Conservation (phyloP, 306 rosid genomes). For the Cajanus cajan region DNA sequence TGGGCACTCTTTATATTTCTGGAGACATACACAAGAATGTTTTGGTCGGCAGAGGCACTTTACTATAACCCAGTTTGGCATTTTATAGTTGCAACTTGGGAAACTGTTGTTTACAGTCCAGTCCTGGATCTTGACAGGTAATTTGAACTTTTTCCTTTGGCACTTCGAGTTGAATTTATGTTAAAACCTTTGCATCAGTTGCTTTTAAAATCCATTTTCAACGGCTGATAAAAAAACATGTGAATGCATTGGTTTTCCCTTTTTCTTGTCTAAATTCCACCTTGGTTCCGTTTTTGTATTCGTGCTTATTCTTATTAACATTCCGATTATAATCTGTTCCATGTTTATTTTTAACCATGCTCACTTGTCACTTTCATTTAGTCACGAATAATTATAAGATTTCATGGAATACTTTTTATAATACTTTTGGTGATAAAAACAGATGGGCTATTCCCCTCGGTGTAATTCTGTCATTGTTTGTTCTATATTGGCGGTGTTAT, state of each 20-base stretch:
- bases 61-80: slow-evolving; percentile 93
- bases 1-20: slow-evolving; percentile 92
- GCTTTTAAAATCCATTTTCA: neutral
- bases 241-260: neutral
- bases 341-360: neutral
- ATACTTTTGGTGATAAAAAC: slow-evolving; percentile 31
- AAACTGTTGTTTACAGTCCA: slow-evolving; percentile 90
- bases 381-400: neutral
- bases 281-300: neutral
- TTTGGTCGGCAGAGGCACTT: slow-evolving; percentile 93
- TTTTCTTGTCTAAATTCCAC: neutral
- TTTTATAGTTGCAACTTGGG: slow-evolving; percentile 82
- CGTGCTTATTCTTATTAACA: neutral
- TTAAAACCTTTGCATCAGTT: neutral
- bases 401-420: neutral
- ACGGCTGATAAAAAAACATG: neutral
- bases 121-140: slow-evolving; percentile 95
- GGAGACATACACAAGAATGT: slow-evolving; percentile 95
- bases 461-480: slow-evolving; percentile 42
- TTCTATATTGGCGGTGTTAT: slow-evolving; percentile 88
- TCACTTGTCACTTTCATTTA: neutral
- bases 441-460: slow-evolving; percentile 97
- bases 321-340: neutral
- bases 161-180: neutral
- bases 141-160: slow-evolving; percentile 3